Percentiles rank a stretch among this genome's conserved stretches.
These are phyloP conservation scores for Begonia loranthoides DNA, from an alignment of 306 rosid genomes.

Conservation along the genomic window DNA sequence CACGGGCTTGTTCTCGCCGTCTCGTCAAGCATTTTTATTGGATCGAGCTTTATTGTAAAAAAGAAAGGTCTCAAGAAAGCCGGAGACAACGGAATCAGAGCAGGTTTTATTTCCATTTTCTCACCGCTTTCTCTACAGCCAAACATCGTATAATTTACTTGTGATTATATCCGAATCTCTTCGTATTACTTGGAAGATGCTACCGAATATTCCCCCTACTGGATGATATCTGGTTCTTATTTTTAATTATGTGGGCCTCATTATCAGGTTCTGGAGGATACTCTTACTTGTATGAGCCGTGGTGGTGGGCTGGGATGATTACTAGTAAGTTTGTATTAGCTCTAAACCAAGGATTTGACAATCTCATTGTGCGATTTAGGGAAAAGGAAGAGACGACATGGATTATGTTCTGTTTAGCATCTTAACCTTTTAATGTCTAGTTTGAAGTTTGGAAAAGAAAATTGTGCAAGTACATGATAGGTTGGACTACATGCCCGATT, in stretches of 20 bases:
- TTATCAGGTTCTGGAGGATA: conserved; percentile 74
- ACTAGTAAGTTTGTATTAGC: conserved; percentile 42
- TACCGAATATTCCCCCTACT: no score
- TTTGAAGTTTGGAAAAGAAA: no score
- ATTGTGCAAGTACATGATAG: no score
- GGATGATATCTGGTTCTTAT: not conserved
- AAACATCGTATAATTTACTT: no score
- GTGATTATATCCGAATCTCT: no score
- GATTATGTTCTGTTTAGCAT: no score
- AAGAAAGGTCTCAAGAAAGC: conserved; percentile 76
- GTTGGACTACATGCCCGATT: no score
- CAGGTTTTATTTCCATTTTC: conserved; percentile 38
- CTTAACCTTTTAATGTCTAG: no score
- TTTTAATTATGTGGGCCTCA: conserved; percentile 6
- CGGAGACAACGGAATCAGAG: conserved; percentile 49
- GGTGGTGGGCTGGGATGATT: conserved; percentile 93
- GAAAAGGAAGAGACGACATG: no score
- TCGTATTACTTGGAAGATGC: no score
- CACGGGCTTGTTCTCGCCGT: conserved; percentile 63
- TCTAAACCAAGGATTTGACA: not conserved
- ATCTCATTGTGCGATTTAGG: no score
- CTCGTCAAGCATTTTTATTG: conserved; percentile 81
- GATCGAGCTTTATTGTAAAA: conserved; percentile 75
- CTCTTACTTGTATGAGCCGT: conserved; percentile 63
- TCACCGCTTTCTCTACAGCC: no score